Evolutionary conservation across 2,329 filamentous ascomycete species (phyloP), one percentile per base, ranked within the genome.

Genomic region (Aspergillus hiratsukae): DNA sequence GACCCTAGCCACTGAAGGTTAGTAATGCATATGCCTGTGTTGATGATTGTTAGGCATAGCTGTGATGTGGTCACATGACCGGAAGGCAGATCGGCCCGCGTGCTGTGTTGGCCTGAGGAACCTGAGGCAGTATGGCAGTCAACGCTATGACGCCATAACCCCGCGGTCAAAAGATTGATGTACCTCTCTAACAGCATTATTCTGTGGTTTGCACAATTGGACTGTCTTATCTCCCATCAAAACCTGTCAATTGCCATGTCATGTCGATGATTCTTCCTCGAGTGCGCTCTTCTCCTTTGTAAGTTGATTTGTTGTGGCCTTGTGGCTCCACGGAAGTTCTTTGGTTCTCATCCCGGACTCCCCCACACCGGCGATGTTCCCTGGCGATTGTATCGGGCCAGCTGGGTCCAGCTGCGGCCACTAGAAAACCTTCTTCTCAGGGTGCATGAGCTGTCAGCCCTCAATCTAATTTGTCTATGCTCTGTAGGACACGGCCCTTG

Each of bases 401-500:
- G 25, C 21, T 43, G 19, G 40, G 7, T 45, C 41, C n/a, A 45
- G 41, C 41, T 19, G 41, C 19, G 41, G 41, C 19, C 41, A 21
- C 41, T 45, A 45, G 41, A 45, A 27, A 46, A 27, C 43, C 43
- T 46, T 46, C 19, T 21, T 14, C 43, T 6, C 11, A 56, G 62
- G 48, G 54, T 57, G 35, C 45, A 31, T 58, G 57, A 49, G 41
- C 49, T 59, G 58, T 54, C n/a, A n/a, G 14, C 14, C 46, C 52
- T 21, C 14, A 17, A 37, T 37, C 51, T 63, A 54, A 59, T 55
- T 55, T 37, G 28, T 51, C 35, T 48, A 50, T 57, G 61, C 27
- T 51, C 28, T 43, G 43, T 55, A 62, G 58, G 54, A 43, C 56
- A 45, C 54, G 45, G 23, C 48, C 53, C 51, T 52, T 53, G 48